Base-by-base conservation (phyloP, 148 eudicot species). In the Rhododendron williamsianum region DNA sequence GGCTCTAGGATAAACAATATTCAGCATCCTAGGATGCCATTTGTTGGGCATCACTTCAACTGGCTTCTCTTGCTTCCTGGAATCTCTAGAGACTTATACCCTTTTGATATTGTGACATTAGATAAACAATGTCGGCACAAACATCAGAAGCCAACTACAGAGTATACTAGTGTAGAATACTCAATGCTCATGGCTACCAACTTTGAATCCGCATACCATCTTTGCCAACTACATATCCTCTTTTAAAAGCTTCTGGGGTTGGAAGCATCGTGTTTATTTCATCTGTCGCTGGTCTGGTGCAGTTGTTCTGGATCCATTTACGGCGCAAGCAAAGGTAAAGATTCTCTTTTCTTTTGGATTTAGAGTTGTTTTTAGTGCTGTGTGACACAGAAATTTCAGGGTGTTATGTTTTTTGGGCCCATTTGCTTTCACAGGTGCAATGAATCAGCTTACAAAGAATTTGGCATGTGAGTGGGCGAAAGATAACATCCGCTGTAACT, bases 391-490 rank as follows among this genome's bases (percentile, higher is more conserved):
- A 11, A 58, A 21, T 30, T 63, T 78, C 6, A 13, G 49, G 80
- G 38, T 51, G 45, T 43, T 25, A 35, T 19, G 15, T 6, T 12
- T 81, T 49, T 83, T 60, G 19, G 72, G 63, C 87, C 48, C 38
- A 35, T 86, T 88, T 87, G 19, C 35, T 49, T 56, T 81, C 69
- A 6, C 89, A 94, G 98, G 90, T 80, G 97, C 98, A 74, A 90
- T 95, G 7, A 94, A 94, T 89, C 97, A 95, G 84, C 93, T 94
- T 80, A 93, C 98, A 0, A 93, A 87, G 86, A 93, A 94, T 80
- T 91, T 95, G 83, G 95, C 98, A 3, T 95, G 98, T 87, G 98
- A 95, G 86, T 95, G 98, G 98, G 97, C 98, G 35, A 93, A 93
- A 86, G 97, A 95, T 87, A 92, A 90, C 81, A 95, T 93, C 54